Base-by-base conservation (phyloP, 768 basidiomycete genomes). In the Chalciporus chontae region DNA sequence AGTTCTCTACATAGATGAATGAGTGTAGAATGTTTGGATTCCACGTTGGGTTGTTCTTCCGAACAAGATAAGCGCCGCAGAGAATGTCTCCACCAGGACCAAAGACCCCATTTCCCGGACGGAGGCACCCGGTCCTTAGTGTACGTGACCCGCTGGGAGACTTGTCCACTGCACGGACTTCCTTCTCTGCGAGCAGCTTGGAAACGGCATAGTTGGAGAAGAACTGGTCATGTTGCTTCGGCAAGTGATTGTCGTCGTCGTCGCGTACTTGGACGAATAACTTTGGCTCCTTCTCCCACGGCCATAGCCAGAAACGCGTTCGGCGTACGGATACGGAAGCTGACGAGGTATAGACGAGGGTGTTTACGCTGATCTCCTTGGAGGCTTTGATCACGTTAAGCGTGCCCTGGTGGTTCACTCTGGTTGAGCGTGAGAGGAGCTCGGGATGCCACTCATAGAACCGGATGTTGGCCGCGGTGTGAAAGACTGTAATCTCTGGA, bases 131-230 rank as follows among this genome's bases (percentile, higher is more conserved):
- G 8, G 87, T 90, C 44, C 84, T 76, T 40, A 90, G 62, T 11
- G 71, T 58, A 18, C 52, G 49, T 38, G 52, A 17, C 69, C 60
- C 15, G 13, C 51, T 63, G 2, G 57, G 50, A n/a, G 69, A 61
- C 50, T 67, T 47, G 69, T 78, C 56, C 64, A 78, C 63, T 55
- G 59, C 55, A 46, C 77, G 68, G 11, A 82, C 77, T 10, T 65
- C 59, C 31, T 54, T 54, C 61, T 90, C 88, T 1, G 79, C 87
- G 23, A 70, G 65, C 8, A 69, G 58, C 62, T 90, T 90, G 36
- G 84, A 80, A 19, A 70, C 77, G 0, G 87, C 85, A 49, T 90
- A 90, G 62, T 90, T 90, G 11, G 87, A 90, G 67, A 87, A 89
- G 63, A 82, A 85, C 11, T 84, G 72, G 13, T 76, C 67, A 55